Evolutionary conservation across 2,329 filamentous ascomycete genomes (phyloP).

Genomic region (Colletotrichum godetiae): DNA sequence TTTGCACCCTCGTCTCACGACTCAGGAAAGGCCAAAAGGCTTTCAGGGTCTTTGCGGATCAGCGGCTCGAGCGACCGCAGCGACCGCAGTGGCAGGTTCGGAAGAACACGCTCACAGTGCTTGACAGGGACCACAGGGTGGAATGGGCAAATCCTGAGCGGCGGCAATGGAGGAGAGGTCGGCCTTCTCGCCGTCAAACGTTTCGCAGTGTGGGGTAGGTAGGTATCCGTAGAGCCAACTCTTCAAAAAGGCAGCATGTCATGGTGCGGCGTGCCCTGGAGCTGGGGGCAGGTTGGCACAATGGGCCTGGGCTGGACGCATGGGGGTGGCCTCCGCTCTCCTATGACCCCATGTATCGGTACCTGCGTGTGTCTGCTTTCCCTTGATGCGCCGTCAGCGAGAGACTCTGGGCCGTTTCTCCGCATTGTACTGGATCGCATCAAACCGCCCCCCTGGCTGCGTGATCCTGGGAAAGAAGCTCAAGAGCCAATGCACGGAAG

Average conservation of each 20-base stretch:
- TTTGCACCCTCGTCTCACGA: conserved; percentile 25
- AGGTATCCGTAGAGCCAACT: too few species aligned
- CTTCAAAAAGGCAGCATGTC: conserved; percentile 18
- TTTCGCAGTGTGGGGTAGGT: conserved; percentile 33
- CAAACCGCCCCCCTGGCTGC: conserved; percentile 17
- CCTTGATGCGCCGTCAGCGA: conserved; percentile 1
- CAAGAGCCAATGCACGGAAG: conserved; percentile 27
- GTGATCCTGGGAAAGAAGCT: conserved; percentile 26
- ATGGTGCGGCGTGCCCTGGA: neutral
- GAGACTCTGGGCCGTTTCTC: conserved; percentile 20
- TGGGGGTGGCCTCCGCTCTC: neutral
- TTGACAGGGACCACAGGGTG: neutral
- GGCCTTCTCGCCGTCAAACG: conserved; percentile 26
- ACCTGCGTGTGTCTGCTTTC: neutral
- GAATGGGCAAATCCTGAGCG: conserved; percentile 12
- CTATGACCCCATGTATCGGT: conserved; percentile 13
- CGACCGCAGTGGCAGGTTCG: conserved; percentile 32
- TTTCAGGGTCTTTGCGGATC: conserved; percentile 34
- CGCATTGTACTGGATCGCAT: conserved; percentile 34
- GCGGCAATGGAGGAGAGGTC: neutral
- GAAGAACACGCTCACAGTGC: neutral
- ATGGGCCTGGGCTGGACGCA: conserved; percentile 3
- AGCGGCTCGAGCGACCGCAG: conserved; percentile 36
- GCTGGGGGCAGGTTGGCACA: neutral
- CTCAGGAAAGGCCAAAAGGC: conserved; percentile 10